Evolutionary conservation across 2,329 filamentous ascomycete species (phyloP), one percentile per base, ranked within the genome.

Genomic region (Paecilomyces dactylethromorphus): DNA sequence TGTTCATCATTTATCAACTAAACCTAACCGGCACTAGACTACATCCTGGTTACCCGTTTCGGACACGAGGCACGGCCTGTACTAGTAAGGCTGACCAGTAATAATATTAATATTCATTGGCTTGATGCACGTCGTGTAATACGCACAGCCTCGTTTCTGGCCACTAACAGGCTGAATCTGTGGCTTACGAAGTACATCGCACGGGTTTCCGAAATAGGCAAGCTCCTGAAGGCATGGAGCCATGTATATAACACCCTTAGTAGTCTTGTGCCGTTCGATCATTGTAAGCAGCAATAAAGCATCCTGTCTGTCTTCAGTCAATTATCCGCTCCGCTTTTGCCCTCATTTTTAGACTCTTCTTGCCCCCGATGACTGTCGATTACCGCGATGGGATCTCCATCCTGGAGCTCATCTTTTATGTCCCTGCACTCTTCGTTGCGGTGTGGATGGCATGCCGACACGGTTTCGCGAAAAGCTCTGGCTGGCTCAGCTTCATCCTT

Each of bases 401-500:
- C 22, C 56, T 65, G 50, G 63, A 69, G 54, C 11, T 68, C 26
- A 57, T 64, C 35, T 58, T 66, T 45, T 70, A 68, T 50, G 26
- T 60, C 7, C 68, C 67, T 22, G 53, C 60, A 2, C 32, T 69
- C 0, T 50, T 65, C 15, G 22, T 64, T 18, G 59, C 65, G n/a
- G 50, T 67, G 10, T 61, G 62, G 56, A 59, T 70, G 53, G 58
- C 59, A 31, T 55, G 56, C 8, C 63, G 67, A 10, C 68, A 70
- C 52, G 68, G 68, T 3, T 67, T 71, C 32, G 61, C 62, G 39
- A 69, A 62, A 56, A 68, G 70, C 55, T 66, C 68, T 3, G 71
- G 72, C 49, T 76, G 71, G 70, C 67, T 70, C 24, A 74, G 71
- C 55, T 66, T 75, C 3, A 62, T 67, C 11, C 61, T 74, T 1